Conservation (phyloP, 73 alveolate genomes). For the Urostyla sp. region DNA sequence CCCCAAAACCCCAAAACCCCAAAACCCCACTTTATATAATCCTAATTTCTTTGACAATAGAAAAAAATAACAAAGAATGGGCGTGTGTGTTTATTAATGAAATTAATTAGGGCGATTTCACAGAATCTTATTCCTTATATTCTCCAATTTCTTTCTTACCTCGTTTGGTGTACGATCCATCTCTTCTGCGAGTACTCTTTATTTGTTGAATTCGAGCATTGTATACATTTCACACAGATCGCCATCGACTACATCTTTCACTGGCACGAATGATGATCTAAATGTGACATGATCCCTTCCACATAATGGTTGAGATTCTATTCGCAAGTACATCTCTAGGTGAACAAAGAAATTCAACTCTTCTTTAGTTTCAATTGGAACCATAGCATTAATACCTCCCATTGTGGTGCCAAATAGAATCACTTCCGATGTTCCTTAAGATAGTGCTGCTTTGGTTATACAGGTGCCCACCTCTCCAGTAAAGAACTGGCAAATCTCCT, state of each 20-base stretch:
- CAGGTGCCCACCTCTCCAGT: constrained; percentile 96
- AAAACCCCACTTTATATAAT: background rate
- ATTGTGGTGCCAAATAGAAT: constrained; percentile 93
- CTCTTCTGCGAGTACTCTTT: constrained; percentile 92
- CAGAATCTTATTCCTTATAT: constrained; percentile 79
- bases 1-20: background rate
- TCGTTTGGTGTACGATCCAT: constrained; percentile 95
- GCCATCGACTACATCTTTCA: constrained; percentile 96
- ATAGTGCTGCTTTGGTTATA: constrained; percentile 79
- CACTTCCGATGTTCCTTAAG: constrained; percentile 87
- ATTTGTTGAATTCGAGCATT: constrained; percentile 79
- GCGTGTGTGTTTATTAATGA: background rate
- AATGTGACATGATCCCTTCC: constrained; percentile 99
- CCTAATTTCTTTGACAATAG: too few relatives aligned
- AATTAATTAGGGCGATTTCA: constrained; percentile 1
- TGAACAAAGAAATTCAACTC: constrained; percentile 99
- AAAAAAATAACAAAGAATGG: too few relatives aligned
- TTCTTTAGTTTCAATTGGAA: constrained; percentile 94
- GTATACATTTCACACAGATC: constrained; percentile 97
- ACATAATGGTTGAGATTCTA: constrained; percentile 95
- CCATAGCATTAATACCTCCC: constrained; percentile 94
- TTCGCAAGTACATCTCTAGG: constrained; percentile 98
- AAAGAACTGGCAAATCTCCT: constrained; percentile 91
- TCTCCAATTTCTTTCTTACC: constrained; percentile 94
- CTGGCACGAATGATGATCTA: constrained; percentile 93